phyloP scores from a whole-genome alignment of 1,139 yeast genomes.

The Torulaspora globosa region DNA sequence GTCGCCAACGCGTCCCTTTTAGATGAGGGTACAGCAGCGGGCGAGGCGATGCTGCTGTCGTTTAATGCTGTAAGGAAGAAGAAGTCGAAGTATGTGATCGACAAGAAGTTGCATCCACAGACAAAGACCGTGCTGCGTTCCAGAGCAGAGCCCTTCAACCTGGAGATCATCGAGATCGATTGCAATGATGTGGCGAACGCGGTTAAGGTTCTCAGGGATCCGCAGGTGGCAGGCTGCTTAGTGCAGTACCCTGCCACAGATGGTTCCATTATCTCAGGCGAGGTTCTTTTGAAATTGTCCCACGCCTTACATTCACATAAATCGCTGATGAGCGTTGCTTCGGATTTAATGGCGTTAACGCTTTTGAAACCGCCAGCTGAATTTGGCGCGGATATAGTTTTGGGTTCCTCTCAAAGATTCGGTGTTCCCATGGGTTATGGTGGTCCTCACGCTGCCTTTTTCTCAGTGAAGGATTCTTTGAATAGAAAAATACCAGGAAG shows the following conservation, averaged over 20 bases:
- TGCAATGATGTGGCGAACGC: constrained; percentile 38
- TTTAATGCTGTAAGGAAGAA: constrained; percentile 66
- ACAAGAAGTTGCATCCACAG: constrained; percentile 75
- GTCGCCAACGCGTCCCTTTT: constrained; percentile 90
- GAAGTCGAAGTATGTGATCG: constrained; percentile 65
- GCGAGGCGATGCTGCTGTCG: constrained; percentile 90
- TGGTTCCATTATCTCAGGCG: constrained; percentile 57
- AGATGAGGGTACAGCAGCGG: constrained; percentile 98
- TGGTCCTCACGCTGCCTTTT: constrained; percentile 98
- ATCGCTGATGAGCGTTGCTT: constrained; percentile 77
- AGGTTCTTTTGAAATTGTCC: constrained; percentile 52
- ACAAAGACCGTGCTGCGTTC: constrained; percentile 74
- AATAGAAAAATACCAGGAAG: constrained; percentile 96
- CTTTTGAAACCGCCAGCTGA: constrained; percentile 76
- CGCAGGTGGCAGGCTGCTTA: constrained; percentile 65
- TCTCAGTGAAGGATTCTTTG: constrained; percentile 72
- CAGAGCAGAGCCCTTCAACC: constrained; percentile 71
- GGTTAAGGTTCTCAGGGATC: constrained; percentile 13
- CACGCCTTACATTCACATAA: constrained; percentile 65
- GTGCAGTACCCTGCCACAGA: constrained; percentile 89
- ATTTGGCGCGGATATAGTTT: constrained; percentile 87
- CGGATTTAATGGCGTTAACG: constrained; percentile 86
- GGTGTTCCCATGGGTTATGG: constrained; percentile 98
- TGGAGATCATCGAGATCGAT: constrained; percentile 60
- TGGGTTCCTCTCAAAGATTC: constrained; percentile 91